A percentile compares a stretch with the other conserved stretches of the same genome.
phyloP scores from a whole-genome alignment of 257 asterid species.

The Forsythia suspensa region DNA sequence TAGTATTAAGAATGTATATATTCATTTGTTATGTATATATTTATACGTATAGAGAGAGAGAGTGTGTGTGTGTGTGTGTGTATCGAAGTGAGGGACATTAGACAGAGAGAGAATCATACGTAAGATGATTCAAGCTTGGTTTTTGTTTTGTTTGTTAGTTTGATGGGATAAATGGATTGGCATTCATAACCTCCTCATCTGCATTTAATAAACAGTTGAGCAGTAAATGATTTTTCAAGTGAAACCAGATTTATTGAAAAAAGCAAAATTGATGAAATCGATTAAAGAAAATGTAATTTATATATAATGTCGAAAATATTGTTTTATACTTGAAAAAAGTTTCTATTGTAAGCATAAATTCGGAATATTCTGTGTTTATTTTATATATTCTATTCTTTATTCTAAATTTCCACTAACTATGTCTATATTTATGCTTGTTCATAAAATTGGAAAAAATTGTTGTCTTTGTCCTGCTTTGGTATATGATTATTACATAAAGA shows the following conservation, averaged over 20 bases:
- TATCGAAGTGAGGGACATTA: constrained; percentile 27
- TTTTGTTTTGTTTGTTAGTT: constrained; percentile 14
- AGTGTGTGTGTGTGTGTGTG: constrained; percentile 10
- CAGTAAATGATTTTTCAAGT: neutral
- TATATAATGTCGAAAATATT: too few species aligned
- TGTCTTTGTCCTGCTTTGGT: neutral
- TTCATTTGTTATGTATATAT: constrained; percentile 12
- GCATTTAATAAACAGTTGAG: neutral
- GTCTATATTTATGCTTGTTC: too few species aligned
- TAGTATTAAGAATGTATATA: neutral
- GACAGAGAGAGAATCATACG: neutral
- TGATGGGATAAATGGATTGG: neutral
- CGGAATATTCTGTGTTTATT: too few species aligned
- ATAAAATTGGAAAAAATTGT: too few species aligned
- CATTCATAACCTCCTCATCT: neutral
- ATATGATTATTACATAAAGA: neutral
- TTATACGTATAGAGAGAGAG: neutral
- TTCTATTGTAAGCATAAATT: neutral
- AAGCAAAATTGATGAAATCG: too few species aligned
- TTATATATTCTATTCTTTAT: too few species aligned
- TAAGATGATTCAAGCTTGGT: constrained; percentile 16
- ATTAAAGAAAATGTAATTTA: too few species aligned
- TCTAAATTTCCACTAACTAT: too few species aligned
- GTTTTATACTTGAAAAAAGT: too few species aligned
- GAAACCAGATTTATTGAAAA: too few species aligned